These are phyloP conservation scores for Suillus occidentalis DNA, from an alignment of 768 basidiomycete species.

Conservation along the genomic window DNA sequence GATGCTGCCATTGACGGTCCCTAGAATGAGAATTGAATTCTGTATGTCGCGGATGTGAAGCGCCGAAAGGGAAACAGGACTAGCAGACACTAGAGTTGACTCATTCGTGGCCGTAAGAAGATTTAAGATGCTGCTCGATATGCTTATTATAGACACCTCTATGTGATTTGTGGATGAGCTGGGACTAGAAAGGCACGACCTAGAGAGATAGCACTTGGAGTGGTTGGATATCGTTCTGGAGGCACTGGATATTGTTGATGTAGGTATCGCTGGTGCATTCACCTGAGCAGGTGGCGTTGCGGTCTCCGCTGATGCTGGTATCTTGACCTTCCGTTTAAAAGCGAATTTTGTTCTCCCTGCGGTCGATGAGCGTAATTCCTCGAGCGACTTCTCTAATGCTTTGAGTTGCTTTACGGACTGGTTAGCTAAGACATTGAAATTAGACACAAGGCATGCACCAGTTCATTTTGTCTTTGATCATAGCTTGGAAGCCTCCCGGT, in stretches of 20 bases:
- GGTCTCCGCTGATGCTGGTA: constrained; percentile 15
- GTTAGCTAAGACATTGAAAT: constrained; percentile 4
- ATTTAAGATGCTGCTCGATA: constrained; percentile 72
- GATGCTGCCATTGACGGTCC: constrained; percentile 66
- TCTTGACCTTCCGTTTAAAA: constrained; percentile 54
- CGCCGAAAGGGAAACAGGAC: constrained; percentile 43
- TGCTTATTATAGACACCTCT: constrained; percentile 65
- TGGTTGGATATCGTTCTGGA: constrained; percentile 42
- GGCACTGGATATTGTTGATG: constrained; percentile 23
- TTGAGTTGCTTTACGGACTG: constrained; percentile 59
- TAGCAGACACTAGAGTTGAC: constrained; percentile 13
- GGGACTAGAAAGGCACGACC: constrained; percentile 34
- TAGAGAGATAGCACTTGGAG: constrained; percentile 47
- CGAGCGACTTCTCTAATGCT: constrained; percentile 54
- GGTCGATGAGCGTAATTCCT: constrained; percentile 46
- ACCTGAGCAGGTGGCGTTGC: background rate
- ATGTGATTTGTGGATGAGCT: constrained; percentile 36
- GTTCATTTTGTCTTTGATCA: constrained; percentile 72
- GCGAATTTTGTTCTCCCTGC: constrained; percentile 61
- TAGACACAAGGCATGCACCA: constrained; percentile 42
- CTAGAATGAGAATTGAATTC: constrained; percentile 65
- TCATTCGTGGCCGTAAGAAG: constrained; percentile 37
- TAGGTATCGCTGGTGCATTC: constrained; percentile 1
- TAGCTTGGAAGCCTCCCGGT: constrained; percentile 66
- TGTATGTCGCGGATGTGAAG: constrained; percentile 41